Evolutionary conservation across 257 asterid species (phyloP).

Genomic region (Rhazya stricta): DNA sequence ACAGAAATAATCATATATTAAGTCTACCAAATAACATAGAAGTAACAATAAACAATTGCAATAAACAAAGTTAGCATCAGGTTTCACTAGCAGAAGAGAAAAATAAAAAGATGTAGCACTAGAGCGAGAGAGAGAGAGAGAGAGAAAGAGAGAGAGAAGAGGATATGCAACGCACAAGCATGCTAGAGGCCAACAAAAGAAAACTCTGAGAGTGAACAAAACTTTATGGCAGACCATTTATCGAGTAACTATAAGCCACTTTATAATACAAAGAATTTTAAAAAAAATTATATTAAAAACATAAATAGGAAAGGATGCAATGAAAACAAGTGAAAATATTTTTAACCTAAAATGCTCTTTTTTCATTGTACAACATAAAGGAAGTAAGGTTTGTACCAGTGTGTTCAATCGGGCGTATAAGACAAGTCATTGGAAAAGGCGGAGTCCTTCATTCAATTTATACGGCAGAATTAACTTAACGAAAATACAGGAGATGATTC

Average conservation of each 20-base stretch:
- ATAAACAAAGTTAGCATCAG: background rate
- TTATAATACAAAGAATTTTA: too few species aligned
- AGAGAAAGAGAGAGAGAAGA: too few species aligned
- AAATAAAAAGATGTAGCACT: background rate
- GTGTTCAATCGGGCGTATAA: too few species aligned
- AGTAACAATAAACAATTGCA: background rate
- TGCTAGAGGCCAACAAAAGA: background rate
- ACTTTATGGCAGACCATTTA: background rate
- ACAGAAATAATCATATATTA: background rate
- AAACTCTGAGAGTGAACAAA: too few species aligned
- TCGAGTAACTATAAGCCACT: background rate
- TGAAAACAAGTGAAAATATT: background rate
- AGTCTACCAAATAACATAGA: background rate
- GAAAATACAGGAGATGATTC: background rate
- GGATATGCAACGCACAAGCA: too few species aligned
- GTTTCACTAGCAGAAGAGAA: background rate
- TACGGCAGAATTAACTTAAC: background rate
- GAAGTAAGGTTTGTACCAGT: too few species aligned
- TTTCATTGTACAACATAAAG: background rate
- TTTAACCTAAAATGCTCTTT: background rate
- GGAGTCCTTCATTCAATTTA: too few species aligned
- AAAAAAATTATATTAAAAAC: background rate
- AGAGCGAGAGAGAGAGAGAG: background rate
- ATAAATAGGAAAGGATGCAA: background rate
- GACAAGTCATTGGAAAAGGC: too few species aligned